Conservation (phyloP, 2,329 filamentous ascomycete genomes). For the Fonsecaea nubica region DNA sequence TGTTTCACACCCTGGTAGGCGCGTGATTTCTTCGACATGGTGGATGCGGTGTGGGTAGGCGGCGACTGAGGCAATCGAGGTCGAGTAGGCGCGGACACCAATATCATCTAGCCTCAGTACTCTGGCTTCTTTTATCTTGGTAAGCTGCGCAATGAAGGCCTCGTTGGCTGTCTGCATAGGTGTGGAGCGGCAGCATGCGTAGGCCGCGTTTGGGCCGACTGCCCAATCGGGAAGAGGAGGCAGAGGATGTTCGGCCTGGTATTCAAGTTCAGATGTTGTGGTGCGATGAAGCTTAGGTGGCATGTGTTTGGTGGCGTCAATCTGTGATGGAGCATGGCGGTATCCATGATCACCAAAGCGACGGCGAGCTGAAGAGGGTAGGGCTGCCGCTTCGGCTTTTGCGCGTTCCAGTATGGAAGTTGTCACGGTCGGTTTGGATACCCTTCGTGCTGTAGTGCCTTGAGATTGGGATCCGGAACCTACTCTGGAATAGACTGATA, state of each 20-base stretch:
- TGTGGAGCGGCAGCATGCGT: conserved; percentile 82
- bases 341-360: conserved; percentile 39
- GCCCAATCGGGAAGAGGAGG: conserved; percentile 76
- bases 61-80: conserved; percentile 79
- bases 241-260: conserved; percentile 45
- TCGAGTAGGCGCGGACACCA: conserved; percentile 84
- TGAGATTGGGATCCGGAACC: conserved; percentile 10
- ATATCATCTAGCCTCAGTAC: conserved; percentile 76
- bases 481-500: conserved; percentile 28
- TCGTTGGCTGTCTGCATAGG: conserved; percentile 74
- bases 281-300: conserved; percentile 64
- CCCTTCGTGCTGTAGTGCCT: neutral
- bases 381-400: conserved; percentile 53
- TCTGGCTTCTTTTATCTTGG: conserved; percentile 74
- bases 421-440: conserved; percentile 15
- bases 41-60: conserved; percentile 73
- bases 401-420: conserved; percentile 60
- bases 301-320: conserved; percentile 37
- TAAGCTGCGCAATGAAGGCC: conserved; percentile 74
- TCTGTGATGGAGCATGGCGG: conserved; percentile 27
- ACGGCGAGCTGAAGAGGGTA: conserved; percentile 33
- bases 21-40: conserved; percentile 51
- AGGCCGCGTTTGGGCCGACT: conserved; percentile 63
- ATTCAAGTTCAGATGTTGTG: conserved; percentile 79
- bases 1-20: conserved; percentile 77